phyloP scores from a whole-genome alignment of 148 eudicot genomes.

The Silene uniflora region DNA sequence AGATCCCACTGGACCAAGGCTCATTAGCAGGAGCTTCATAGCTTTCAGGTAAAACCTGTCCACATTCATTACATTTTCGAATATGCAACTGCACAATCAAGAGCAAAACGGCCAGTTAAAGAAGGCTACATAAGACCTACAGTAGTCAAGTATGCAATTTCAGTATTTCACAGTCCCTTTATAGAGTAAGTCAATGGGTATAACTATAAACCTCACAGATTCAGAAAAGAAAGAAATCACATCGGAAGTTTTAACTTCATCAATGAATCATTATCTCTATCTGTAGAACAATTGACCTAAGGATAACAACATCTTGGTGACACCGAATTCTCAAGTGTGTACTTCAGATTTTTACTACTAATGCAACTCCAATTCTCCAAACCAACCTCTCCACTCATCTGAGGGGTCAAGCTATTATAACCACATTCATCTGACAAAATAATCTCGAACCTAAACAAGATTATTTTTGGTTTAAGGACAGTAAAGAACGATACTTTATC shows the following conservation, averaged over 20 bases:
- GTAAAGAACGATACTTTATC: background rate
- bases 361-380: background rate
- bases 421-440: background rate
- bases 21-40: constrained; percentile 85
- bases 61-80: constrained; percentile 85
- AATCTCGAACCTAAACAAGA: background rate
- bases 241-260: background rate
- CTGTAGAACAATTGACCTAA: background rate
- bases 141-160: no score
- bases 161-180: no score
- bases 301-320: no score
- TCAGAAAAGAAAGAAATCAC: background rate
- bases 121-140: no score
- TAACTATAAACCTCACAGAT: background rate
- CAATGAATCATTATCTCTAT: background rate
- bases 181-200: background rate
- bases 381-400: background rate
- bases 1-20: constrained; percentile 96
- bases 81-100: constrained; percentile 58
- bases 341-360: no score
- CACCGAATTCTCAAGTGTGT: no score
- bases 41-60: constrained; percentile 93
- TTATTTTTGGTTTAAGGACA: background rate
- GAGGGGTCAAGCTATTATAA: background rate
- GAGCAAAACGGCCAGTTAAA: no score